A percentile compares a stretch with the other conserved stretches of the same genome.
These are phyloP conservation scores for Annulohypoxylon nitens DNA, from an alignment of 495 filamentous ascomycete species.

Conservation along the genomic window DNA sequence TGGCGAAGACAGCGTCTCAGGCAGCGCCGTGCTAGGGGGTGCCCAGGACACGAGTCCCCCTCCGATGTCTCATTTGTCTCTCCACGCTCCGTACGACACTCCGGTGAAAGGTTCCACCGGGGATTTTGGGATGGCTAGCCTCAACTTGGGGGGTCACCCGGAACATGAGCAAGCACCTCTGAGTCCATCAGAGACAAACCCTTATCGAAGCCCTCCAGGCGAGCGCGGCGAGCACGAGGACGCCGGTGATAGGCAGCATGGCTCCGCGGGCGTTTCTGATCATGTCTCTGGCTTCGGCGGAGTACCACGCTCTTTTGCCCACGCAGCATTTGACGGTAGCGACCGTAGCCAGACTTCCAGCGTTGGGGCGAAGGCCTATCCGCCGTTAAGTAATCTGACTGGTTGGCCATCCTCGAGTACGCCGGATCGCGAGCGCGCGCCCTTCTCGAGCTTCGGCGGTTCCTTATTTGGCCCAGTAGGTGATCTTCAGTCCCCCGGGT, in stretches of 20 bases:
- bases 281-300: slow-evolving; percentile 59
- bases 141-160: slow-evolving; percentile 69
- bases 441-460: slow-evolving; percentile 76
- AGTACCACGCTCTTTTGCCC: slow-evolving; percentile 62
- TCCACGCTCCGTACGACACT: slow-evolving; percentile 65
- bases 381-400: slow-evolving; percentile 72
- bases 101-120: slow-evolving; percentile 69
- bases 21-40: slow-evolving; percentile 84
- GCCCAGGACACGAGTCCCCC: slow-evolving; percentile 79
- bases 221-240: slow-evolving; percentile 79
- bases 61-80: slow-evolving; percentile 53
- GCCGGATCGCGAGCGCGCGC: slow-evolving; percentile 79
- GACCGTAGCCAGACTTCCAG: slow-evolving; percentile 94
- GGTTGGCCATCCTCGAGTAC: slow-evolving; percentile 81
- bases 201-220: slow-evolving; percentile 95
- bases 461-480: slow-evolving; percentile 77
- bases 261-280: slow-evolving; percentile 55
- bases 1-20: slow-evolving; percentile 71
- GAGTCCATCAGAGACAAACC: slow-evolving; percentile 96
- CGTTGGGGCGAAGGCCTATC: slow-evolving; percentile 78
- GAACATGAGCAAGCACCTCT: slow-evolving; percentile 66
- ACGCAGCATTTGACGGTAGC: slow-evolving; percentile 73
- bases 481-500: slow-evolving; percentile 80
- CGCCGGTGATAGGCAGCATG: slow-evolving; percentile 61
- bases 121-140: slow-evolving; percentile 86